These are phyloP conservation scores for Phytophthora sp. DNA, from an alignment of 352 stramenopile genomes.

Conservation along the genomic window DNA sequence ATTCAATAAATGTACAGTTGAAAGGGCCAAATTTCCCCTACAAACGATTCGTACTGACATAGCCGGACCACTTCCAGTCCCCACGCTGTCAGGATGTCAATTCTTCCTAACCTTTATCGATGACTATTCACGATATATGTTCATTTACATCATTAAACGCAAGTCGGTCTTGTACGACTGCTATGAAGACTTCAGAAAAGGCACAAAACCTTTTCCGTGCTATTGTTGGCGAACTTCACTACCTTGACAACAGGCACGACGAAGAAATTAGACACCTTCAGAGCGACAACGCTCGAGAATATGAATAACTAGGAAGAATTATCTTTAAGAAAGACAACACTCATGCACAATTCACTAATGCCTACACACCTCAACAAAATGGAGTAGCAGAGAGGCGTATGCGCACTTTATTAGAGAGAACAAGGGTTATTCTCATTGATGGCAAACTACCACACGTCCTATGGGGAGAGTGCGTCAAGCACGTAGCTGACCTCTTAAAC, in stretches of 20 bases:
- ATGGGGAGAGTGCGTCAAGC: constrained; percentile 16
- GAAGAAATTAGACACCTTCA: constrained; percentile 18
- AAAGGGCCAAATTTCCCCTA: no score
- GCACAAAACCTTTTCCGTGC: no score
- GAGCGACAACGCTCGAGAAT: constrained; percentile 26
- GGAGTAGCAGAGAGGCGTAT: constrained; percentile 30
- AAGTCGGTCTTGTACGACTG: no score
- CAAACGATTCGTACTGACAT: no score
- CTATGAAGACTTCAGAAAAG: no score
- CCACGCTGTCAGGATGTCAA: no score
- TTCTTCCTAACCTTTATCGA: no score
- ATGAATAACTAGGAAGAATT: constrained; percentile 23
- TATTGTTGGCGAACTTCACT: no score
- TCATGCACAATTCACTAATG: constrained; percentile 24
- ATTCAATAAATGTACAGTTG: no score
- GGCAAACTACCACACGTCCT: constrained; percentile 10
- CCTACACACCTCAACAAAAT: constrained; percentile 31
- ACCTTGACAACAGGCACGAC: constrained; percentile 4
- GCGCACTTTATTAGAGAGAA: constrained; percentile 24
- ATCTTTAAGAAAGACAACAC: constrained; percentile 28
- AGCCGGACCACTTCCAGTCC: no score
- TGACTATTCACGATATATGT: no score
- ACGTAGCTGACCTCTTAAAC: constrained; percentile 15
- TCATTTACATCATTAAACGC: no score
- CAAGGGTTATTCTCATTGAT: constrained; percentile 16